A percentile compares a stretch with the other conserved stretches of the same genome.
Evolutionary conservation across 1,139 yeast genomes (phyloP).

Genomic region (Candida dubliniensis): DNA sequence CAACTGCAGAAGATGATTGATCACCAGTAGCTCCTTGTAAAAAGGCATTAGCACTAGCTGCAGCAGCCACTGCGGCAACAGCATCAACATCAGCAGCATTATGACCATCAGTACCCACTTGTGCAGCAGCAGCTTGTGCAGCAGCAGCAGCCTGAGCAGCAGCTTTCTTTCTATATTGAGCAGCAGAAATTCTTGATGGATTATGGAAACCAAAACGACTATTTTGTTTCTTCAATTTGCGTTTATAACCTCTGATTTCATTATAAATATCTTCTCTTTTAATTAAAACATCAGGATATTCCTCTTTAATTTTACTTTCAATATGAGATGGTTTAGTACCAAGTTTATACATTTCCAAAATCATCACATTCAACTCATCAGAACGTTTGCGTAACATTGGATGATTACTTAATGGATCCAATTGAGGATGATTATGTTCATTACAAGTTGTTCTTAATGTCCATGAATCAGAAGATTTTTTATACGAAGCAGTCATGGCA

Average conservation of each 20-base stretch:
- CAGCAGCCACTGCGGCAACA: slow-evolving; percentile 18
- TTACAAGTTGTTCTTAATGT: slow-evolving; percentile 54
- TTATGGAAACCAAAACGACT: slow-evolving; percentile 21
- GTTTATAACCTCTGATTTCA: slow-evolving; percentile 58
- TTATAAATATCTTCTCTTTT: slow-evolving; percentile 60
- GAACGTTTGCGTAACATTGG: slow-evolving; percentile 59
- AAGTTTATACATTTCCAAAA: slow-evolving; percentile 52
- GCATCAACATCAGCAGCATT: slow-evolving; percentile 20
- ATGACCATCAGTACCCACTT: slow-evolving; percentile 20
- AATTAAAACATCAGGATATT: slow-evolving; percentile 55
- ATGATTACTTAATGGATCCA: slow-evolving; percentile 56
- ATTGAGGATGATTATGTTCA: slow-evolving; percentile 60
- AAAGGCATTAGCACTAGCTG: slow-evolving; percentile 31
- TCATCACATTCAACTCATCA: slow-evolving; percentile 52
- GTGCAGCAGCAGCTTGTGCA: slow-evolving; percentile 15
- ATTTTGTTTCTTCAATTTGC: slow-evolving; percentile 48
- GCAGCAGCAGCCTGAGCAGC: slow-evolving; percentile 15
- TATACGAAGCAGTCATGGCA: slow-evolving; percentile 57
- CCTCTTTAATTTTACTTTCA: slow-evolving; percentile 52
- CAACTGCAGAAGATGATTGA: neutral
- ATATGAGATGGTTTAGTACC: slow-evolving; percentile 62
- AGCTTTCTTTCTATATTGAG: slow-evolving; percentile 15
- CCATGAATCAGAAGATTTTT: slow-evolving; percentile 52
- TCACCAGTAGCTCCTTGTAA: slow-evolving; percentile 30
- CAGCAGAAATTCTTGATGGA: slow-evolving; percentile 22